phyloP scores from a whole-genome alignment of 1,139 yeast species.

The Hansenula sp. region DNA sequence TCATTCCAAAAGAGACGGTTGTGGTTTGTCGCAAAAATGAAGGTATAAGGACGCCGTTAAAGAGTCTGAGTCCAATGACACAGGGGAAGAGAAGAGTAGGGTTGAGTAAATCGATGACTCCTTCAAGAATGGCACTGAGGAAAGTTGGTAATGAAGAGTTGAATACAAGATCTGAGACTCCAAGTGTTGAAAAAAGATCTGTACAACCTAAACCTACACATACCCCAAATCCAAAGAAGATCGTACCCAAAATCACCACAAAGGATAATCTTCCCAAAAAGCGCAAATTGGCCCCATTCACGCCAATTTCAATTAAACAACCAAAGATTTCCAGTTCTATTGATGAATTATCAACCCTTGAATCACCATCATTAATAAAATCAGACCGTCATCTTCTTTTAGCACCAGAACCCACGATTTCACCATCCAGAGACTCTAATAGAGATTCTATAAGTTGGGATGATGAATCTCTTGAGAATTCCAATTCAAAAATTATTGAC shows the following conservation, averaged over 20 bases:
- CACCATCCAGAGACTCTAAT: neutral
- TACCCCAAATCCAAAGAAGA: too few species aligned
- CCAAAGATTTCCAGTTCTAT: neutral
- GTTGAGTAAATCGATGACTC: conserved; percentile 12
- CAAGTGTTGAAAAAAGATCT: too few species aligned
- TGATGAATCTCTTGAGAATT: neutral
- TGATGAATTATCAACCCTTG: neutral
- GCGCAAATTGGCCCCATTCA: too few species aligned
- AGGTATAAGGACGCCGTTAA: neutral
- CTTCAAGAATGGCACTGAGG: conserved; percentile 4
- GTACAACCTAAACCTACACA: too few species aligned
- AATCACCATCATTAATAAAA: neutral
- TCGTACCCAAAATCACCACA: too few species aligned
- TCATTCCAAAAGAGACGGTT: too few species aligned
- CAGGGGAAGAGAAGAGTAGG: conserved; percentile 10
- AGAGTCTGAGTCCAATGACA: neutral
- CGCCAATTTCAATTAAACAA: neutral
- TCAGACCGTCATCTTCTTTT: neutral
- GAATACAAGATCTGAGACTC: too few species aligned
- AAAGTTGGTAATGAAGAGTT: neutral
- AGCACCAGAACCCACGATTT: neutral
- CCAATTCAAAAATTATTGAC: neutral
- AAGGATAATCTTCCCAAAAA: too few species aligned
- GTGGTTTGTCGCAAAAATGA: too few species aligned
- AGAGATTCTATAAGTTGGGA: neutral